Base-by-base conservation (phyloP, 805 yeast genomes). In the Tetrapisispora iriomotensis region DNA sequence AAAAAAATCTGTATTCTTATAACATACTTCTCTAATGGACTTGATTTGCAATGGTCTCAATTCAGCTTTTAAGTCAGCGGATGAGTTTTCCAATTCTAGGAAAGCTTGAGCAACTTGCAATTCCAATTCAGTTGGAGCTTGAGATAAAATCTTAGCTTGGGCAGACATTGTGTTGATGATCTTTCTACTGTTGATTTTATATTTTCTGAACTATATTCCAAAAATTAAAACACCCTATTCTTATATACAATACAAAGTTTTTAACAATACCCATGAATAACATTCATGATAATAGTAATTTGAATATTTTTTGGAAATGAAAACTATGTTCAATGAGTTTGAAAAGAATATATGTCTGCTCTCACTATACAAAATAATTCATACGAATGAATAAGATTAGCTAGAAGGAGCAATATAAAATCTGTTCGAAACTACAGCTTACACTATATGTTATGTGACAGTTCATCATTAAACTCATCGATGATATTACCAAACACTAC, bases 31-130 rank as follows among this genome's bases (percentile, higher is more conserved):
- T 74, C 85, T 84, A 75, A 87, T 90, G 64, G 95, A 81, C 77
- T 88, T 87, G 87, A 92, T 86, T 77, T 92, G 97, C 71, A 92
- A 82, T 53, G 94, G 87, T 80, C 96, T 87, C 72, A 92, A 80
- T 64, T 87, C 96, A 66, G 95, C 88, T 82, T 88, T 90, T 71
- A 88, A 77, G 69, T 90, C 97, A 63, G 94, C 77, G 67, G 94
- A 85, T 70, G 82, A 75, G 65, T 74, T 66, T 79, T 92, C 97
- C 71, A 92, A 79, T 76, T 92, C 98, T 62, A 80, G 70, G 69
- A 92, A 84, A 66, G 97, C 96, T 77, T 90, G 96, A 65, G 96
- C 96, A 68, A 92, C 94, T 77, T 90, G 94, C 73, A 92, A 84
- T 79, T 92, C 98, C 73, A 92, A 87, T 76, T 92, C 97, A 68